Evolutionary conservation across 2,329 filamentous ascomycete species (phyloP), one percentile per base, ranked within the genome.

Genomic region (Teratosphaeria zuluensis): DNA sequence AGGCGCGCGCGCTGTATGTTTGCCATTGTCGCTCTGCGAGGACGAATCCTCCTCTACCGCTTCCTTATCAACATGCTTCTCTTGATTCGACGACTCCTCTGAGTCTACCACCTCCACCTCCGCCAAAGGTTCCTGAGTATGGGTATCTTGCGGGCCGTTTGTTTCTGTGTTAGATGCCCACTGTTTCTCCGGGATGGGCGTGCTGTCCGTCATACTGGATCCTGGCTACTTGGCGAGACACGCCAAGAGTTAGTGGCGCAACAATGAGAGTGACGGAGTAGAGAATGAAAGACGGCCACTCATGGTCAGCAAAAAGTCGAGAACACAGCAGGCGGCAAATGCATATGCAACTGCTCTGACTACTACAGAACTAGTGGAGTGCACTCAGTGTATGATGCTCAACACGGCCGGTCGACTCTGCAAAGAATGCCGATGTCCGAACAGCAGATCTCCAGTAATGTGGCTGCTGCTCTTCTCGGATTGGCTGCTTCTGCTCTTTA

Each of bases 41-140:
- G 42, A 48, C 16, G 42, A 48, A 48, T 48, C 42, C 7, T 67
- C 65, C 42, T 67, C 67, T 1, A 62, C 59, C n/a, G 59, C 65
- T 57, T 67, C 67, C 53, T 59, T 58, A 55, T 70, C 67, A 65
- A 71, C 62, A 31, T 69, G 64, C 59, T 69, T 72, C 58, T 72
- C 70, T 21, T 68, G 63, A 56, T 67, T 66, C 54, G 70, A 60
- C 53, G 74, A 71, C 33, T 73, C 74, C 19, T 71, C 71, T 4
- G 69, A 68, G 21, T 63, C 67, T 21, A 73, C 70, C 21, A 66
- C 64, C 57, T 74, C 72, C 51, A 72, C 55, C 42, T 73, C 71
- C 51, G 72, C 71, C 55, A 77, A 72, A 31, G 77, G 72, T 63
- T 75, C 73, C 51, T 73, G 69, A 48, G 74, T 67, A 60, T 53